Conservation (phyloP, 2,329 filamentous ascomycete species). For the Harringtonia lauricola region DNA sequence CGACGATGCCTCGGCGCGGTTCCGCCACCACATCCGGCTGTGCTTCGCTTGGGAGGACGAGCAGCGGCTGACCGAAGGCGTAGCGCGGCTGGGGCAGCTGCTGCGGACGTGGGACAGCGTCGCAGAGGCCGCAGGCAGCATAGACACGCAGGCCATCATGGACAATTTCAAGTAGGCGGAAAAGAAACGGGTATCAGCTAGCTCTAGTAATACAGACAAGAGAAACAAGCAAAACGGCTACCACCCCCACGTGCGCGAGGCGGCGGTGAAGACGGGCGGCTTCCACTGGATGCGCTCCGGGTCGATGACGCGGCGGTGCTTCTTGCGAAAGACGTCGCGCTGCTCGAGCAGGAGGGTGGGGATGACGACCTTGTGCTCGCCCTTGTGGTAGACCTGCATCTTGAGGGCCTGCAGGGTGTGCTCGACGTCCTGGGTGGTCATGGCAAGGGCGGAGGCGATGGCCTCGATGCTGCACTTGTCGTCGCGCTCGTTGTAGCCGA, state of each 20-base stretch:
- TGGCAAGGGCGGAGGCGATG: constrained; percentile 67
- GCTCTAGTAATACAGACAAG: no score
- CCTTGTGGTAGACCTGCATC: constrained; percentile 93
- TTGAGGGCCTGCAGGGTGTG: constrained; percentile 89
- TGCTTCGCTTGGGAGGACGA: constrained; percentile 67
- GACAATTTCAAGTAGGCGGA: constrained; percentile 5
- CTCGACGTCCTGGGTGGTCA: constrained; percentile 96
- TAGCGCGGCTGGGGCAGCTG: constrained; percentile 30
- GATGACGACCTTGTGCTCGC: constrained; percentile 90
- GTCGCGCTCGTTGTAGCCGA: constrained; percentile 56
- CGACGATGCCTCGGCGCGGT: constrained; percentile 39
- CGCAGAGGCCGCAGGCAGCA: constrained; percentile 22
- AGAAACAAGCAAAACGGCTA: constrained; percentile 26
- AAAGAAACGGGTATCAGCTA: background rate
- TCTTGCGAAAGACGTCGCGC: constrained; percentile 69
- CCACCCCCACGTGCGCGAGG: constrained; percentile 92
- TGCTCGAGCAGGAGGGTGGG: constrained; percentile 73
- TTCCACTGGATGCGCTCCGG: constrained; percentile 82
- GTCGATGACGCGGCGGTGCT: constrained; percentile 68
- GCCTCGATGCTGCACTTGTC: constrained; percentile 76
- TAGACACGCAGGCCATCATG: background rate
- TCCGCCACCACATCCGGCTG: constrained; percentile 51
- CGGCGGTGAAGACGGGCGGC: constrained; percentile 86
- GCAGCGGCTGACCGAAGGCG: constrained; percentile 52
- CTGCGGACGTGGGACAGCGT: constrained; percentile 10